Evolutionary conservation across 805 yeast species (phyloP).

Genomic region (Saccharomyces paradoxus): DNA sequence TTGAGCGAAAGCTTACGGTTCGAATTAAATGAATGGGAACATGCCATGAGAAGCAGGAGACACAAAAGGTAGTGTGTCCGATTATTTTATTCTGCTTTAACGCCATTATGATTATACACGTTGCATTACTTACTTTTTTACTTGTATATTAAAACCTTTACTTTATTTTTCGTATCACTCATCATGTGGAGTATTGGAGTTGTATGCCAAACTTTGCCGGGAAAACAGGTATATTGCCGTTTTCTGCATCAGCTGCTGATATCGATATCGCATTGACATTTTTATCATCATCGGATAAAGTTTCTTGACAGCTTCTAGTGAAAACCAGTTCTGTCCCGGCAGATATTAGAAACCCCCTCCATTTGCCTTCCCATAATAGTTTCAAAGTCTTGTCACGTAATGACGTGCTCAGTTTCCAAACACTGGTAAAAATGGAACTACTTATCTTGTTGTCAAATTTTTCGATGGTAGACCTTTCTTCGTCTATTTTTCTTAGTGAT

Average conservation of each 20-base stretch:
- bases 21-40: constrained; percentile 49
- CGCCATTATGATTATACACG: background rate
- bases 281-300: constrained; percentile 1
- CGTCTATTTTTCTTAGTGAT: constrained; percentile 24
- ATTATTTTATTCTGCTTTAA: background rate
- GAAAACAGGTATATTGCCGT: constrained; percentile 2
- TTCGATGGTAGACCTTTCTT: constrained; percentile 38
- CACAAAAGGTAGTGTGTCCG: constrained; percentile 16
- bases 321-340: constrained; percentile 52
- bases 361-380: constrained; percentile 81
- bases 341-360: constrained; percentile 67
- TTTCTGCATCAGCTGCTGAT: background rate
- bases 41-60: constrained; percentile 32
- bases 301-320: constrained; percentile 31
- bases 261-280: constrained; percentile 28
- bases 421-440: constrained; percentile 54
- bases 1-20: constrained; percentile 57
- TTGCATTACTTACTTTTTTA: background rate
- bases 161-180: background rate
- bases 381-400: constrained; percentile 52
- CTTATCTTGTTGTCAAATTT: constrained; percentile 45
- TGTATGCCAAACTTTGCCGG: constrained; percentile 27
- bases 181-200: constrained; percentile 24
- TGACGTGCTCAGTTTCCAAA: constrained; percentile 65
- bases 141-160: background rate